These are phyloP conservation scores for Bombardia bombarda DNA, from an alignment of 495 filamentous ascomycete genomes.

Conservation along the genomic window DNA sequence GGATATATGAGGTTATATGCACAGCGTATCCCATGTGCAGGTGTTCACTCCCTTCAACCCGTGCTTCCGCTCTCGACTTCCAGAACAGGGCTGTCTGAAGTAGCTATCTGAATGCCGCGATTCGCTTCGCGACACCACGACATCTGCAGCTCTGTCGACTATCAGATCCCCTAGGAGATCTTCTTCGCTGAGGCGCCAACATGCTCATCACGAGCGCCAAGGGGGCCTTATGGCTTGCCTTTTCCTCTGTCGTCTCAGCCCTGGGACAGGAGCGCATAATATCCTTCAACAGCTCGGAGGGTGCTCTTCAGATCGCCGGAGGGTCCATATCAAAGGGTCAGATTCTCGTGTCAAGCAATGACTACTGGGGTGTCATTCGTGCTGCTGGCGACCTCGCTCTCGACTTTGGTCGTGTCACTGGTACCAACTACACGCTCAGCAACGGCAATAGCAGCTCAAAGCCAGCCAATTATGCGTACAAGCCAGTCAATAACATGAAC, in stretches of 20 bases:
- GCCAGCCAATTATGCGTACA: slow-evolving; percentile 33
- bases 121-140: not conserved
- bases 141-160: not conserved
- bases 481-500: slow-evolving; percentile 34
- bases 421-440: slow-evolving; percentile 49
- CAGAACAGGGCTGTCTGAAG: too few species aligned
- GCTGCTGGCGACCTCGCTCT: slow-evolving; percentile 56
- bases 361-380: slow-evolving; percentile 61
- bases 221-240: slow-evolving; percentile 18
- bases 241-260: slow-evolving; percentile 26
- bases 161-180: not conserved
- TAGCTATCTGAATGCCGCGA: not conserved
- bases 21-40: not conserved
- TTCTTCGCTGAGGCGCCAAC: slow-evolving; percentile 1
- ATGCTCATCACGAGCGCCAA: slow-evolving; percentile 17
- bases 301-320: slow-evolving; percentile 38
- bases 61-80: too few species aligned
- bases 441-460: slow-evolving; percentile 33
- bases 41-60: not conserved
- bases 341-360: slow-evolving; percentile 45
- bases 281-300: slow-evolving; percentile 32
- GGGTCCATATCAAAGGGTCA: slow-evolving; percentile 35
- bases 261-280: slow-evolving; percentile 52
- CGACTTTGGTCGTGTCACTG: slow-evolving; percentile 67
- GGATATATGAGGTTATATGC: slow-evolving; percentile 15